Conservation (phyloP, 768 basidiomycete genomes). For the Suillus alpinus region DNA sequence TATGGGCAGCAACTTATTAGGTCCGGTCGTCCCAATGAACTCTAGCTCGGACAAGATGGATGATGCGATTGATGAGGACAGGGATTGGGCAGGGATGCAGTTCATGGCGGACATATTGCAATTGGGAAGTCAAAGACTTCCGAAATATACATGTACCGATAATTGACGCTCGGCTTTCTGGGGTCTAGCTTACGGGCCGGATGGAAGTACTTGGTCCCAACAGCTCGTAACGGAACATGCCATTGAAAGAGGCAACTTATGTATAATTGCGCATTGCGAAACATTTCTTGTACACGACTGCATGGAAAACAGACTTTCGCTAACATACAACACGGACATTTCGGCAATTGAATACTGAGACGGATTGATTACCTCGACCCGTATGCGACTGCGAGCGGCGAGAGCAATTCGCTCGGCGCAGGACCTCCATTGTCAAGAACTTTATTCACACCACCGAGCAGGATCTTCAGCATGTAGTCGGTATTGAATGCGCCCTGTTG, state of each 20-base stretch:
- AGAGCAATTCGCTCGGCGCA: constrained; percentile 10
- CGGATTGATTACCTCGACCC: neutral
- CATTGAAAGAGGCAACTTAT: neutral
- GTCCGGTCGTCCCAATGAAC: neutral
- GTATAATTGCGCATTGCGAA: neutral
- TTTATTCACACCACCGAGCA: constrained; percentile 6
- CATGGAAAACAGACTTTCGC: neutral
- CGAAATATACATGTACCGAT: too few relatives aligned
- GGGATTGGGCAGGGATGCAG: neutral
- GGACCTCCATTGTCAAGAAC: constrained; percentile 7
- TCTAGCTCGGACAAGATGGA: neutral
- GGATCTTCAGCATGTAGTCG: constrained; percentile 9
- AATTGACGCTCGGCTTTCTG: neutral
- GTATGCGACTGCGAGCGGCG: constrained; percentile 2
- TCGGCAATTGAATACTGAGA: neutral
- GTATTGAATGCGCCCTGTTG: constrained; percentile 7
- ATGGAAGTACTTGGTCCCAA: neutral
- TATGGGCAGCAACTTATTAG: neutral
- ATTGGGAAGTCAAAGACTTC: neutral
- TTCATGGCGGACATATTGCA: neutral
- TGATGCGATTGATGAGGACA: neutral
- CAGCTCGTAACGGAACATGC: neutral
- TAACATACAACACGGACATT: neutral
- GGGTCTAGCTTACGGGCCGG: neutral
- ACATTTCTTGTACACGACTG: neutral